phyloP scores from a whole-genome alignment of 495 filamentous ascomycete genomes.

The Astrothelium macrocarpum region DNA sequence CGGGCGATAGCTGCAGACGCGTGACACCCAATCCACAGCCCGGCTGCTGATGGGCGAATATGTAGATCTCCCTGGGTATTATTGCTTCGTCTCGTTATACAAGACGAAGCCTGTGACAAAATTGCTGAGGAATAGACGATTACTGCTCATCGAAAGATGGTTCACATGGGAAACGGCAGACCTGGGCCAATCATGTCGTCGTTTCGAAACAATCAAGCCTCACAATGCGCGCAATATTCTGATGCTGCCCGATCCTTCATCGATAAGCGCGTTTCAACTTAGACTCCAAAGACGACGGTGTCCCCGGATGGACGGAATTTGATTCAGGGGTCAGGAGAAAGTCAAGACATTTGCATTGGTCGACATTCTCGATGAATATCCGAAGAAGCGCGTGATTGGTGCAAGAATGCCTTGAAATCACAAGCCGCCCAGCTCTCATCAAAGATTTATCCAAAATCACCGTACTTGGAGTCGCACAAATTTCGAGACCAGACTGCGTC shows the following conservation, averaged over 20 bases:
- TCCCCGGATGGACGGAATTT: background rate
- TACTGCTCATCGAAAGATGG: background rate
- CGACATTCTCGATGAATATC: background rate
- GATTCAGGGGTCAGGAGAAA: background rate
- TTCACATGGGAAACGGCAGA: background rate
- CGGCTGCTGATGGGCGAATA: background rate
- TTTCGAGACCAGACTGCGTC: background rate
- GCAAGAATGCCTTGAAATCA: background rate
- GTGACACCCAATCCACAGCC: background rate
- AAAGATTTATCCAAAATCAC: no score
- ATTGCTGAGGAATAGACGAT: background rate
- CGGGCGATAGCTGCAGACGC: background rate
- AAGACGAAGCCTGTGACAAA: background rate
- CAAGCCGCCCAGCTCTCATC: background rate
- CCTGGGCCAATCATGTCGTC: background rate
- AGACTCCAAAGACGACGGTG: background rate
- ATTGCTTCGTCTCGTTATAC: background rate
- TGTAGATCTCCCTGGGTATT: background rate
- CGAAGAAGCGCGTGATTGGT: background rate
- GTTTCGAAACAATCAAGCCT: background rate
- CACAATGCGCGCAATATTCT: background rate
- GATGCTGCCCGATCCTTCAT: background rate
- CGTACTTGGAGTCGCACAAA: no score
- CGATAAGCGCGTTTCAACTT: conserved; percentile 3
- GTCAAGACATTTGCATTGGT: background rate